Base-by-base conservation (phyloP, 2,329 filamentous ascomycete species). In the Pseudofabraea citricarpa region DNA sequence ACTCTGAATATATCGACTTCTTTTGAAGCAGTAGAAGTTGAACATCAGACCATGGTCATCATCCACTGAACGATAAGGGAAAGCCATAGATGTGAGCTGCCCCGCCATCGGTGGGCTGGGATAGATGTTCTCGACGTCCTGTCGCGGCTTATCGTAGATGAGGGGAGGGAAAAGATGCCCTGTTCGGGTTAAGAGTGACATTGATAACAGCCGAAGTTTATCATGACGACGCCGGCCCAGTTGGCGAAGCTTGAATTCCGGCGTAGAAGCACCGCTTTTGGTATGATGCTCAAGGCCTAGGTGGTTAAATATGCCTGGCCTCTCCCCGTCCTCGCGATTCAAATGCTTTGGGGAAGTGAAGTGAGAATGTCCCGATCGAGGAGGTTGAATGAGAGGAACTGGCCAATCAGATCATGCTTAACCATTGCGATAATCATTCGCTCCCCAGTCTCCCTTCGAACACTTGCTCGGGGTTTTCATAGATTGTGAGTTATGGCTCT, bases 121-220 rank as follows among this genome's bases (percentile, higher is more conserved):
- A 37, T 16, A 32, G 8, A 32, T 8, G 19, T n/a, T 12, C 8
- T 32, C 29, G 9, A 9, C 8, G 19, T n/a, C 15, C n/a, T 18
- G 29, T 15, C n/a, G 29, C 4, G 29, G 29, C 29, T 37, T 37
- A 37, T 37, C 35, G 21, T n/a, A 24, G 21, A 20, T 20, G 35
- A 21, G 35, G 21, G 19, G 15, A n/a, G 35, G 35, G 35, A 37
- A 37, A 37, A 37, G 13, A 37, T 37, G 23, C n/a, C 35, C 35
- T n/a, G 19, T 37, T 37, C 23, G 18, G 35, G 35, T 37, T 21
- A 37, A 21, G 21, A 21, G 35, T 10, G 21, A n/a, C 35, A 37
- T n/a, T 21, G 35, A 20, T 22, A 37, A 21, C 19, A 21, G 35
- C 35, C 5, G 15, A 37, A 24, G 10, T 13, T 21, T 23, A 24